These are phyloP conservation scores for Cystobasidium ongulense DNA, from an alignment of 768 basidiomycete genomes.

Conservation along the genomic window DNA sequence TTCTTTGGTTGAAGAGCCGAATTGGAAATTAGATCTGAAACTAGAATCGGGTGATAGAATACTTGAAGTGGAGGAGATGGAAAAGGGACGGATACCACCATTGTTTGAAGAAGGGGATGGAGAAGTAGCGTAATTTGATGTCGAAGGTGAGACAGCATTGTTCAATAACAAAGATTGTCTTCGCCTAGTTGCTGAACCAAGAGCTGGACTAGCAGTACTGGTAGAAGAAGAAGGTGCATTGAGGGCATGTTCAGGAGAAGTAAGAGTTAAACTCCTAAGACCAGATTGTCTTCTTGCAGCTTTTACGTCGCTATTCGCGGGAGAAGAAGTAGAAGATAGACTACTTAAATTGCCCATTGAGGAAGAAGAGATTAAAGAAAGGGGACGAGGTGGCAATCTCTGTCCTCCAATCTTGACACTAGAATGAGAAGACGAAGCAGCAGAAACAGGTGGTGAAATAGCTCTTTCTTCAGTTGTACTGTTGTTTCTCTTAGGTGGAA, in stretches of 20 bases:
- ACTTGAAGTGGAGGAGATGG: constrained; percentile 1
- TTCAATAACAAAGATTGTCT: not conserved
- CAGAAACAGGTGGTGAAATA: constrained; percentile 1
- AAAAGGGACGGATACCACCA: constrained; percentile 13
- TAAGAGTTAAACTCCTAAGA: constrained; percentile 27
- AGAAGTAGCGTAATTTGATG: constrained; percentile 34
- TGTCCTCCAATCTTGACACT: not conserved
- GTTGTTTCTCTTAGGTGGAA: not conserved
- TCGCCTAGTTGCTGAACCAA: not conserved
- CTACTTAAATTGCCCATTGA: not conserved
- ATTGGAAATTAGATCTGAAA: constrained; percentile 13
- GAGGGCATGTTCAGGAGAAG: constrained; percentile 17
- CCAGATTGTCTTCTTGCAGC: constrained; percentile 22
- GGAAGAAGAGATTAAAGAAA: constrained; percentile 10
- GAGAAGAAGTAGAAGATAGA: not conserved
- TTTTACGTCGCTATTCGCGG: no score
- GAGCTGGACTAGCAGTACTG: not conserved
- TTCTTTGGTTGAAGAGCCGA: constrained; percentile 3
- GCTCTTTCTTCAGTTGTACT: not conserved
- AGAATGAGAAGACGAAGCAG: not conserved
- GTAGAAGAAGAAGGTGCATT: not conserved
- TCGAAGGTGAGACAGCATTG: constrained; percentile 21
- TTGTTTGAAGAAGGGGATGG: not conserved
- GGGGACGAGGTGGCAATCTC: not conserved
- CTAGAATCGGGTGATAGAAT: constrained; percentile 20